Evolutionary conservation across 2,329 filamentous ascomycete genomes (phyloP).

Genomic region (Aspergillus caelatus): DNA sequence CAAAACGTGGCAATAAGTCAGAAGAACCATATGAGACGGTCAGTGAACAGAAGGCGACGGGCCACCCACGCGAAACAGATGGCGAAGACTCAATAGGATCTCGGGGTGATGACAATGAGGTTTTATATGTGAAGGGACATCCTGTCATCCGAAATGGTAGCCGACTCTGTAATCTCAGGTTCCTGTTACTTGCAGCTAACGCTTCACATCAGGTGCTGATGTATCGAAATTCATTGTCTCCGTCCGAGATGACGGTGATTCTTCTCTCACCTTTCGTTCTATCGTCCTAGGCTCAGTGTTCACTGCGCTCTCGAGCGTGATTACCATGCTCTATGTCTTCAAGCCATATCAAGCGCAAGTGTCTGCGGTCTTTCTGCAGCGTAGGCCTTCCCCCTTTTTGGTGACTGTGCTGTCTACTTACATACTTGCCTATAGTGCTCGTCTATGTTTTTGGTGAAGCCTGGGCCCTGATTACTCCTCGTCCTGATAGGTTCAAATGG

Average conservation of each 20-base stretch:
- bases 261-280: slow-evolving; percentile 24
- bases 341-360: slow-evolving; percentile 23
- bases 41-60: neutral
- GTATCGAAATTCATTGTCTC: slow-evolving; percentile 26
- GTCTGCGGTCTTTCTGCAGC: slow-evolving; percentile 23
- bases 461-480: neutral
- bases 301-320: slow-evolving; percentile 26
- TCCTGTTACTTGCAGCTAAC: neutral
- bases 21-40: neutral
- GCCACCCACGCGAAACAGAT: neutral
- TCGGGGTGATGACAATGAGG: neutral
- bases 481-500: neutral
- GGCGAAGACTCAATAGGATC: neutral
- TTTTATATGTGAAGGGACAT: slow-evolving; percentile 1
- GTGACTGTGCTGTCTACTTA: neutral
- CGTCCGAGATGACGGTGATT: slow-evolving; percentile 22
- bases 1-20: neutral
- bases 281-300: slow-evolving; percentile 24
- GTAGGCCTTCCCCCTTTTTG: slow-evolving; percentile 7
- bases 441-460: neutral
- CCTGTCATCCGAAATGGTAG: neutral
- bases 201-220: slow-evolving; percentile 15
- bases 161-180: too few species aligned
- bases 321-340: slow-evolving; percentile 28
- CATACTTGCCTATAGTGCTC: neutral